These are phyloP conservation scores for Chlamydomonas sp. DNA, from an alignment of 139 green algal species.

Conservation along the genomic window DNA sequence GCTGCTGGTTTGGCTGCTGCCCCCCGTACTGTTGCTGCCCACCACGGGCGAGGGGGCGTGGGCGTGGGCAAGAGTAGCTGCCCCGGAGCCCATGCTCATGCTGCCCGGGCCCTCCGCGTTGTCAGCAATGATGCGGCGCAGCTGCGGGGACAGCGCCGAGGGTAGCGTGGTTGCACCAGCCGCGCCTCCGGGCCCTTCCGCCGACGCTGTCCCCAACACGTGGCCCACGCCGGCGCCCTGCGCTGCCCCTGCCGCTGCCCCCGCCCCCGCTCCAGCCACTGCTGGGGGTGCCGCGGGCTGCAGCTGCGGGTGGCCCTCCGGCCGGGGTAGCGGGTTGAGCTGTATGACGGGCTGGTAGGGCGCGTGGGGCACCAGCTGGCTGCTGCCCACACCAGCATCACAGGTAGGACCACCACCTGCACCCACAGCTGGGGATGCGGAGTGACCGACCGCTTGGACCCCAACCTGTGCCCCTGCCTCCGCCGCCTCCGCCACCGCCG, in stretches of 20 bases:
- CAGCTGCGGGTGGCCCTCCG: not conserved
- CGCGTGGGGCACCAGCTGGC: too few relatives aligned
- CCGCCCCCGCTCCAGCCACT: not conserved
- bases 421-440: not conserved
- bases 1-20: too few relatives aligned
- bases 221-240: not conserved
- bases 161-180: too few relatives aligned
- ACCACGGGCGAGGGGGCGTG: too few relatives aligned
- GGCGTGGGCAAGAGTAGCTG: too few relatives aligned
- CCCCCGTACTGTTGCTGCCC: too few relatives aligned
- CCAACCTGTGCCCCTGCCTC: too few relatives aligned
- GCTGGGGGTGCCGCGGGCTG: not conserved
- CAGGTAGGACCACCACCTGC: too few relatives aligned
- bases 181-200: not conserved
- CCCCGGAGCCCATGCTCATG: too few relatives aligned
- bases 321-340: not conserved
- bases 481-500: not conserved
- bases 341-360: conserved; percentile 16
- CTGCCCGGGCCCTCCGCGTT: too few relatives aligned
- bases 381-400: too few relatives aligned
- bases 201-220: not conserved
- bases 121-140: too few relatives aligned
- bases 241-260: not conserved
- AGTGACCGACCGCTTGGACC: not conserved
- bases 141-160: not conserved